phyloP scores from a whole-genome alignment of 2,329 filamentous ascomycete species.

The Aspergillus udagawae region DNA sequence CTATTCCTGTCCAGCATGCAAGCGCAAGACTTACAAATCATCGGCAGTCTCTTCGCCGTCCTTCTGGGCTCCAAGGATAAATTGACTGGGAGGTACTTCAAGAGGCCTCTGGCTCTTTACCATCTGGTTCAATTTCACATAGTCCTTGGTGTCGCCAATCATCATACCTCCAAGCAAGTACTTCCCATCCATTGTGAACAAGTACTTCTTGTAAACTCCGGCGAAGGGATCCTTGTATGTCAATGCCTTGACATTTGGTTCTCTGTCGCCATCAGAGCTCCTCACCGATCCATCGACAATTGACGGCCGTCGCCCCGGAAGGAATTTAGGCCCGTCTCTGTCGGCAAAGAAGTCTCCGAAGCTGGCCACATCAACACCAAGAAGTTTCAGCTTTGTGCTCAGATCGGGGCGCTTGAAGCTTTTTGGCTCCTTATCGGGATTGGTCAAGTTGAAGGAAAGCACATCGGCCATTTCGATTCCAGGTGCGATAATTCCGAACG shows the following conservation, averaged over 20 bases:
- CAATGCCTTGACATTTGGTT: slow-evolving; percentile 69
- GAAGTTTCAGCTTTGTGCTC: slow-evolving; percentile 85
- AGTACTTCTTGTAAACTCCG: slow-evolving; percentile 88
- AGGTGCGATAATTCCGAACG: slow-evolving; percentile 83
- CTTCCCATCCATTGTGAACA: slow-evolving; percentile 86
- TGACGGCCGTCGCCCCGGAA: slow-evolving; percentile 56
- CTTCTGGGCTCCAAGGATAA: slow-evolving; percentile 75
- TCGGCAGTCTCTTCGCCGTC: slow-evolving; percentile 70
- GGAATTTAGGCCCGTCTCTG: slow-evolving; percentile 69
- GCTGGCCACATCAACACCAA: slow-evolving; percentile 86
- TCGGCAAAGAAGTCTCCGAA: slow-evolving; percentile 95
- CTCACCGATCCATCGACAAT: slow-evolving; percentile 41
- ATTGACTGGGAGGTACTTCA: slow-evolving; percentile 72
- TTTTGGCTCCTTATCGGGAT: slow-evolving; percentile 64
- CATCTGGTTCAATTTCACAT: slow-evolving; percentile 82
- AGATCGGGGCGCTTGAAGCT: slow-evolving; percentile 78
- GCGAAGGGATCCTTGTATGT: slow-evolving; percentile 87
- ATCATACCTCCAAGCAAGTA: slow-evolving; percentile 94
- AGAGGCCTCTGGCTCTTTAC: slow-evolving; percentile 79
- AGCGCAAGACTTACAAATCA: slow-evolving; percentile 54
- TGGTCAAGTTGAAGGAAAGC: slow-evolving; percentile 84
- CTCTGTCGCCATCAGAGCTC: slow-evolving; percentile 34
- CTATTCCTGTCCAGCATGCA: neutral
- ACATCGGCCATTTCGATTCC: slow-evolving; percentile 93
- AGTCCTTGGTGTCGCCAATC: slow-evolving; percentile 89